Evolutionary conservation across 352 stramenopile genomes (phyloP), one percentile per base, ranked within the genome.

Genomic region (Pythium phragmitis): DNA sequence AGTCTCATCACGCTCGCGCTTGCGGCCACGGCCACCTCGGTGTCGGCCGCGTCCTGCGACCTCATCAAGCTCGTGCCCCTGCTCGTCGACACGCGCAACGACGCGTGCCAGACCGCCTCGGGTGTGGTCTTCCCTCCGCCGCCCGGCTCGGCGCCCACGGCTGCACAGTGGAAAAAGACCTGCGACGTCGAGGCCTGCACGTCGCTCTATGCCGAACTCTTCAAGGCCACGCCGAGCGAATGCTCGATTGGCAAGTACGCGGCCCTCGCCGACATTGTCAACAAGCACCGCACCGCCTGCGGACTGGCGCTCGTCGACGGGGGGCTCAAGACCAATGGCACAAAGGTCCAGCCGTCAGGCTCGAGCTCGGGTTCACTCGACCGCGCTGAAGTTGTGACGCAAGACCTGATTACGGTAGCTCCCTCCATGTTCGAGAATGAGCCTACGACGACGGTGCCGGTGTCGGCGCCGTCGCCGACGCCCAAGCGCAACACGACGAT

Each of bases 51-150:
- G 26, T 45, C 64, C 7, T 72, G 65, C 52, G 43, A 72, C 42
- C 59, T 72, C 46, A 41, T 34, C n/a, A 28, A 43, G 39, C 65
- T 72, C 59, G 65, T 64, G 45, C 58, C 58, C 30, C 48, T 72
- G 65, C 65, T 72, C 46, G 47, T 50, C 7, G 65, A 67, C 54
- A 16, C 13, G 19, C 47, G 54, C 65, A 72, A 72, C 59, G 52
- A 67, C 48, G 65, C 37, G 23, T 72, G 65, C 43, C 46, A 55
- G 19, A 43, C 52, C 7, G 41, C 58, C 53, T 60, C 65, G 58
- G 65, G 65, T 53, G 8, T 72, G 43, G 21, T 21, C 12, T 72
- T 72, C 47, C 65, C 65, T 23, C 65, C 57, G 21, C 33, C 33
- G 16, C 19, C 26, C 2, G 33, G 47, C 51, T 30, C 37, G 11